phyloP scores from a whole-genome alignment of 2,329 filamentous ascomycete species.

The Fusarium chaquense region DNA sequence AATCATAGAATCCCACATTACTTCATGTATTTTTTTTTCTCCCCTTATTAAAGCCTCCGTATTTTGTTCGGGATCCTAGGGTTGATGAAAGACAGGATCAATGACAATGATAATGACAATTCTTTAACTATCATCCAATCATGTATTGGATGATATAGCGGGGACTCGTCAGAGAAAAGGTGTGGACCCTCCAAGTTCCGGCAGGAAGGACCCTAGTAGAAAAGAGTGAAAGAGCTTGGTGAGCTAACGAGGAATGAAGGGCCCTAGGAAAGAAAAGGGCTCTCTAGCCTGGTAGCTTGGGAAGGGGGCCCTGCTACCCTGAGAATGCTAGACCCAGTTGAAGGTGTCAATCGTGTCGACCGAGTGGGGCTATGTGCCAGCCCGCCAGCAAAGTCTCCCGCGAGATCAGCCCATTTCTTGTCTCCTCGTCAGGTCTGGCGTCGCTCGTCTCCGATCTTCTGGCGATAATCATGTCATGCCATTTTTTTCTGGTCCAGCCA shows the following conservation, averaged over 20 bases:
- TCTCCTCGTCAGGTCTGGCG: constrained; percentile 50
- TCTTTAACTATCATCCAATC: constrained; percentile 36
- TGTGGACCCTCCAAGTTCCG: constrained; percentile 35
- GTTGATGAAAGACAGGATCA: constrained; percentile 22
- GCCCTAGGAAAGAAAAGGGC: neutral
- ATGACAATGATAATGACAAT: constrained; percentile 12
- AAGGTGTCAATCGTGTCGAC: constrained; percentile 37
- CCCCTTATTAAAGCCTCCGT: constrained; percentile 6
- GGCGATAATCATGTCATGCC: constrained; percentile 53
- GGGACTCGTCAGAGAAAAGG: constrained; percentile 23
- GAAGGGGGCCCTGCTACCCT: constrained; percentile 15
- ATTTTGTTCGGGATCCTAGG: constrained; percentile 10
- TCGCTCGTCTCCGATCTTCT: constrained; percentile 49
- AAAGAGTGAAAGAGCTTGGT: constrained; percentile 20
- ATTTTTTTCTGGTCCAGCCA: constrained; percentile 48
- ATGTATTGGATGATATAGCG: constrained; percentile 9
- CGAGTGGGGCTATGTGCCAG: constrained; percentile 43
- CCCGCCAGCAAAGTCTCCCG: constrained; percentile 48
- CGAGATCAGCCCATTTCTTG: constrained; percentile 55
- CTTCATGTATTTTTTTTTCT: constrained; percentile 1
- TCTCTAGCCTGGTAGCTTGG: neutral
- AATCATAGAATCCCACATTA: neutral
- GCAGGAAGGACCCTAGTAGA: constrained; percentile 29
- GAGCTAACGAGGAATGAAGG: constrained; percentile 16
- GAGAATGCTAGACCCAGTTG: constrained; percentile 36